Percentiles rank a stretch among this genome's conserved stretches.
These are phyloP conservation scores for Flaveria sonorensis DNA, from an alignment of 129 eudicot species.

Conservation along the genomic window DNA sequence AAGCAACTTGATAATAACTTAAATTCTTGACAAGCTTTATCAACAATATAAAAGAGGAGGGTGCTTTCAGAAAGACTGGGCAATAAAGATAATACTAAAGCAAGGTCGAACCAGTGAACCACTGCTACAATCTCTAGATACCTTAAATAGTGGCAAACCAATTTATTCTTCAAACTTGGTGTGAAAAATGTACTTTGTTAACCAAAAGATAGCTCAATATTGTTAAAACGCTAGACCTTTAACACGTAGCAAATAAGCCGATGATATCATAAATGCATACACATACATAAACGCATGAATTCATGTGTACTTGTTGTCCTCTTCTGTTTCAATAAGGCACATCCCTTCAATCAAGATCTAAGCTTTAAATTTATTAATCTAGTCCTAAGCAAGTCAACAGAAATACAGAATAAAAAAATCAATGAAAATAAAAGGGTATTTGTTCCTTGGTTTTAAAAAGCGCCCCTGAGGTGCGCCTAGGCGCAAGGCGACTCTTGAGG, in stretches of 20 bases:
- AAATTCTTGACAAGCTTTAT: neutral
- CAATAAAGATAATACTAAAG: constrained; percentile 1
- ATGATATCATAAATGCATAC: neutral
- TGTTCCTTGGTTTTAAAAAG: no score
- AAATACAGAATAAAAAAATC: neutral
- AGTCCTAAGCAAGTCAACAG: neutral
- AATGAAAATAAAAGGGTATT: neutral
- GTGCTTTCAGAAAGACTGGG: neutral
- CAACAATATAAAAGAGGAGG: neutral
- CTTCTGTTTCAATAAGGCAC: constrained; percentile 10
- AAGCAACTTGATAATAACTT: neutral
- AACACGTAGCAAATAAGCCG: neutral
- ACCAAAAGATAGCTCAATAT: neutral
- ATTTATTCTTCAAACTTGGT: neutral
- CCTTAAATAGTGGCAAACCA: constrained; percentile 9
- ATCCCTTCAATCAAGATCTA: constrained; percentile 8
- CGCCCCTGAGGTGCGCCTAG: no score
- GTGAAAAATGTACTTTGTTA: constrained; percentile 8
- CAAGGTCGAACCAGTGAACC: neutral
- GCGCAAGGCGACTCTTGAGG: no score
- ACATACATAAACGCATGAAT: neutral
- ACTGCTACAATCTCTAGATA: neutral
- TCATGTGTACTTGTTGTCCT: constrained; percentile 8
- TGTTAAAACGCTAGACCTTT: constrained; percentile 2
- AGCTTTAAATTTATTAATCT: constrained; percentile 9